A percentile compares a stretch with the other conserved stretches of the same genome.
These are phyloP conservation scores for Hypomyces perniciosus DNA, from an alignment of 2,329 filamentous ascomycete species.

Conservation along the genomic window DNA sequence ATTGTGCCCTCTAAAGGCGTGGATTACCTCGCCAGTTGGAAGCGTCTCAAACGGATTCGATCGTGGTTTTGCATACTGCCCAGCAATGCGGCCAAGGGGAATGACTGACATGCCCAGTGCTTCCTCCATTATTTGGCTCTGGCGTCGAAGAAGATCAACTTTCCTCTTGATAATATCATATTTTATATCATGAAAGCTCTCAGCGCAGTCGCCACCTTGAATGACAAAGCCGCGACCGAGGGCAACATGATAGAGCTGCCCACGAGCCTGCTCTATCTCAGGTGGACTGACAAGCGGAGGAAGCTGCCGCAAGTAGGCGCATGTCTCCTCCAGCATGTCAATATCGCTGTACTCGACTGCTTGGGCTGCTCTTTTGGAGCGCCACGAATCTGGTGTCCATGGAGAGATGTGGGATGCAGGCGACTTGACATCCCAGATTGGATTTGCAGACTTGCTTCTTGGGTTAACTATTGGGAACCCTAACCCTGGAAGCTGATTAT, in stretches of 20 bases:
- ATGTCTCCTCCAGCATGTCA: background rate
- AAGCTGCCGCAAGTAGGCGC: background rate
- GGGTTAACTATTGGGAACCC: too few relatives aligned
- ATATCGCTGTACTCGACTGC: background rate
- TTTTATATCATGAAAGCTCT: background rate
- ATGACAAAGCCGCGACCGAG: background rate
- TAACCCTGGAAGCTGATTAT: too few relatives aligned
- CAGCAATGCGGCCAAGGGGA: background rate
- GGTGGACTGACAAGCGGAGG: background rate
- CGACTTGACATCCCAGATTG: background rate
- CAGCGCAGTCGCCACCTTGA: background rate
- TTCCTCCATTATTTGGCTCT: background rate
- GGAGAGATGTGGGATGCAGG: background rate
- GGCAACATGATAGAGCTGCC: background rate
- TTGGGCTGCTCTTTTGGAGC: too few relatives aligned
- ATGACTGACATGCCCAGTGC: background rate
- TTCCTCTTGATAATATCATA: background rate
- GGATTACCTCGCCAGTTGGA: background rate
- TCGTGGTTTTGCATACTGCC: background rate
- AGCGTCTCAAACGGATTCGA: background rate
- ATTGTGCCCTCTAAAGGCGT: background rate
- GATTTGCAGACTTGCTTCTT: too few relatives aligned
- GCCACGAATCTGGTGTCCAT: too few relatives aligned
- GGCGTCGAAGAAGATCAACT: background rate
- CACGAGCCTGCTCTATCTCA: background rate